Conservation (phyloP, 1,284 basidiomycete species). For the Trametes pubescens region DNA sequence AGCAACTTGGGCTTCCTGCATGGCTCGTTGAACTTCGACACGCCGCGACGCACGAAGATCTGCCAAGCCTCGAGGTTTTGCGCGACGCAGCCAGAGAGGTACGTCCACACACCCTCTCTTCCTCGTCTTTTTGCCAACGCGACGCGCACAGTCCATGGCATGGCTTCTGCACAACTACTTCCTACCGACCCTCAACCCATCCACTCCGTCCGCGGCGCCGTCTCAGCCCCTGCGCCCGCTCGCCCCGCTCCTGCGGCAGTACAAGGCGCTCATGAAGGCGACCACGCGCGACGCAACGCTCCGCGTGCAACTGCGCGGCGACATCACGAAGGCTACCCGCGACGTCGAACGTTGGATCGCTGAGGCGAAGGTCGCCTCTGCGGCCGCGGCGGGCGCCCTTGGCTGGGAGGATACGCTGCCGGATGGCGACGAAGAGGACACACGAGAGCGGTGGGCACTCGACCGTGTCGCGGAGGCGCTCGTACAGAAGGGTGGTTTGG, state of each 20-base stretch:
- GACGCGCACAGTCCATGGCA: slow-evolving; percentile 62
- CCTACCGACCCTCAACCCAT: slow-evolving; percentile 74
- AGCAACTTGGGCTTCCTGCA: slow-evolving; percentile 84
- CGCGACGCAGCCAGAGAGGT: slow-evolving; percentile 81
- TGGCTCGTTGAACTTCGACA: slow-evolving; percentile 97
- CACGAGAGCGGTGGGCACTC: slow-evolving; percentile 70
- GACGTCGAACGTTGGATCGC: slow-evolving; percentile 78
- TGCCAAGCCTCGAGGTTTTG: slow-evolving; percentile 86
- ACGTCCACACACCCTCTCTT: slow-evolving; percentile 29
- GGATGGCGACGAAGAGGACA: slow-evolving; percentile 47
- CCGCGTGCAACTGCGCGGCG: slow-evolving; percentile 56
- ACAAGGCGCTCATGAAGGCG: slow-evolving; percentile 72
- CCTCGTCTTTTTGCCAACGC: too few relatives aligned
- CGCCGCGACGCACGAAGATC: slow-evolving; percentile 94
- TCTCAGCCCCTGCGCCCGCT: slow-evolving; percentile 56
- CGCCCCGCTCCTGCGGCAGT: slow-evolving; percentile 67
- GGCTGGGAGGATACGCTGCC: slow-evolving; percentile 51
- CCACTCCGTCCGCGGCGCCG: slow-evolving; percentile 42
- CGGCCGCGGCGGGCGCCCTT: slow-evolving; percentile 52
- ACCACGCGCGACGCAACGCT: slow-evolving; percentile 69
- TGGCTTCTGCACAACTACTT: slow-evolving; percentile 88
- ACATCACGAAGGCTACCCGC: slow-evolving; percentile 58
- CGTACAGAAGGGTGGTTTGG: slow-evolving; percentile 69
- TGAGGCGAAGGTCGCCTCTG: slow-evolving; percentile 68
- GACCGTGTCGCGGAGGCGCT: slow-evolving; percentile 73